Percentiles rank a stretch among this genome's conserved stretches.
Evolutionary conservation across 2,329 filamentous ascomycete species (phyloP).

Genomic region (Aspergillus japonicus): DNA sequence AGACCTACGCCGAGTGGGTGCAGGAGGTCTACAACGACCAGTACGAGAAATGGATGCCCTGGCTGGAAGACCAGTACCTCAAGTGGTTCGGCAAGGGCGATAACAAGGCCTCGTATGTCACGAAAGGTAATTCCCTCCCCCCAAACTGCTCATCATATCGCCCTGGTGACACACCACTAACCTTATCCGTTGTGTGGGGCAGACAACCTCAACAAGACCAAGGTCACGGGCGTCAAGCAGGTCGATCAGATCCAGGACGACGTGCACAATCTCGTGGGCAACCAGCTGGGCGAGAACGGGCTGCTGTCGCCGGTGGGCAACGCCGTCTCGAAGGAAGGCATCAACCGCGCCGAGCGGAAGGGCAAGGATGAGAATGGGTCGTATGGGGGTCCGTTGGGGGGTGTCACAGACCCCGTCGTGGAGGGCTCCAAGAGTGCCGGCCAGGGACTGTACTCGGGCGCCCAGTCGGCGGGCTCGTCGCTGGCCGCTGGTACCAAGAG

Average conservation of each 20-base stretch:
- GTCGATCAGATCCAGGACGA: slow-evolving; percentile 55
- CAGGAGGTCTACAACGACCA: slow-evolving; percentile 51
- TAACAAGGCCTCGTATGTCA: slow-evolving; percentile 56
- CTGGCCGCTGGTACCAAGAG: slow-evolving; percentile 13
- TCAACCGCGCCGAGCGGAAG: slow-evolving; percentile 54
- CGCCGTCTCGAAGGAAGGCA: slow-evolving; percentile 50
- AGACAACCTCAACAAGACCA: slow-evolving; percentile 54
- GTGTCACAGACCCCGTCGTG: slow-evolving; percentile 15
- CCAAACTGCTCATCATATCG: background rate
- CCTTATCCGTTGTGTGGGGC: background rate
- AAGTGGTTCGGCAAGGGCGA: slow-evolving; percentile 55
- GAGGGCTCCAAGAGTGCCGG: slow-evolving; percentile 11
- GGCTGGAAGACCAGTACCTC: slow-evolving; percentile 57
- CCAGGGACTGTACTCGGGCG: slow-evolving; percentile 8
- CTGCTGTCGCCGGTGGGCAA: slow-evolving; percentile 53
- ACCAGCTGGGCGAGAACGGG: slow-evolving; percentile 53
- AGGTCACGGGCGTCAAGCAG: slow-evolving; percentile 51
- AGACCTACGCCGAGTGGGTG: slow-evolving; percentile 40
- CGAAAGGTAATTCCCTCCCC: slow-evolving; percentile 46
- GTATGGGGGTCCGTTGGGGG: slow-evolving; percentile 27
- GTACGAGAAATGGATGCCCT: slow-evolving; percentile 57
- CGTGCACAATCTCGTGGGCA: slow-evolving; percentile 49
- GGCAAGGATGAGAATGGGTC: slow-evolving; percentile 55
- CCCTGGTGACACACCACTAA: background rate
- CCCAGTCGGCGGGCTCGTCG: slow-evolving; percentile 14